Percentiles rank a stretch among this genome's conserved stretches.
These are phyloP conservation scores for Cordyceps militaris DNA, from an alignment of 2,329 filamentous ascomycete species.

Conservation along the genomic window DNA sequence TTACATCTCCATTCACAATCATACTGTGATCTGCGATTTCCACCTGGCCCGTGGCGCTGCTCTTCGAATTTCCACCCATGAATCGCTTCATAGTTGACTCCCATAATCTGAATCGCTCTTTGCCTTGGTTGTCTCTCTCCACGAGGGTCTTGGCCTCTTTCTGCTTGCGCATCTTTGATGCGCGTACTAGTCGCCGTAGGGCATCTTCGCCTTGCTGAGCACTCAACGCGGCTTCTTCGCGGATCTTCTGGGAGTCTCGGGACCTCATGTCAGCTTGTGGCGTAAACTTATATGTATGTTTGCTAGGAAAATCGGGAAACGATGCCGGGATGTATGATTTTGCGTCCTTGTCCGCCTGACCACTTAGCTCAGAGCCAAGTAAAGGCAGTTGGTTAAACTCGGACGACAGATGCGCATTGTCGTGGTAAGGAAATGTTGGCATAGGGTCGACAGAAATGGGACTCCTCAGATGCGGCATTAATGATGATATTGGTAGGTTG, in stretches of 20 bases:
- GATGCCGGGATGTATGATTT: constrained; percentile 50
- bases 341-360: constrained; percentile 47
- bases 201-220: constrained; percentile 58
- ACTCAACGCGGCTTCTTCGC: constrained; percentile 51
- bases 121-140: constrained; percentile 43
- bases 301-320: constrained; percentile 57
- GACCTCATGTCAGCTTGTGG: constrained; percentile 40
- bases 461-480: constrained; percentile 50
- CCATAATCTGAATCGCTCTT: constrained; percentile 53
- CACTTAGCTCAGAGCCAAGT: constrained; percentile 50
- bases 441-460: constrained; percentile 33
- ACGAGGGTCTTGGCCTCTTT: constrained; percentile 55
- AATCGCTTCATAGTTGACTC: constrained; percentile 54
- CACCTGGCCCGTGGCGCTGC: constrained; percentile 30
- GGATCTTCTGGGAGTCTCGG: constrained; percentile 49
- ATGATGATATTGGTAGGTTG: constrained; percentile 42
- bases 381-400: constrained; percentile 37
- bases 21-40: constrained; percentile 58
- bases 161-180: constrained; percentile 57
- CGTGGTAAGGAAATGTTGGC: constrained; percentile 30
- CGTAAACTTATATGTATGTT: constrained; percentile 57
- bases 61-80: constrained; percentile 28
- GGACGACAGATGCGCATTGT: constrained; percentile 23
- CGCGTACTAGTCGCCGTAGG: constrained; percentile 50
- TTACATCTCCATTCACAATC: constrained; percentile 53